Evolutionary conservation across 192 early-diverging fungal species (phyloP).

Genomic region (Coemansia sp.): DNA sequence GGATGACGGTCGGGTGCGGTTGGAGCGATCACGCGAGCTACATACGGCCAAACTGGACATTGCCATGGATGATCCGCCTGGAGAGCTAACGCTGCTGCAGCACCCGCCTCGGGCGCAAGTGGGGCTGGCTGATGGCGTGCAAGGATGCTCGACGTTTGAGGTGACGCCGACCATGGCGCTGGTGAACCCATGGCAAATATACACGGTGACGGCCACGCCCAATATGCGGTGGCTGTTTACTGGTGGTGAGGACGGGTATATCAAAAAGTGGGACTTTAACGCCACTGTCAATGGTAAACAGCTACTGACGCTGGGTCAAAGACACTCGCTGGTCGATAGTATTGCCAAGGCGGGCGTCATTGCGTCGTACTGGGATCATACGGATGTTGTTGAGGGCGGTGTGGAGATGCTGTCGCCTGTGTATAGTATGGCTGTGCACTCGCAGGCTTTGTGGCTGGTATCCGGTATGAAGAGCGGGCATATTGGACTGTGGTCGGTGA

Average conservation of each 20-base stretch:
- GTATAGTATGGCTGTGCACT: slow-evolving; percentile 90
- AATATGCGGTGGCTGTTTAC: slow-evolving; percentile 84
- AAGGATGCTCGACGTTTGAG: slow-evolving; percentile 24
- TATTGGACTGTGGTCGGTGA: slow-evolving; percentile 84
- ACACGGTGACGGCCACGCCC: slow-evolving; percentile 66
- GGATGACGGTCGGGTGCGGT: slow-evolving; percentile 7
- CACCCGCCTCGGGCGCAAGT: slow-evolving; percentile 14
- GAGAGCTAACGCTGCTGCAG: slow-evolving; percentile 29
- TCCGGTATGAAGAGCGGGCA: slow-evolving; percentile 78
- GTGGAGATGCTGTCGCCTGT: slow-evolving; percentile 82
- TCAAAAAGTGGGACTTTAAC: slow-evolving; percentile 92
- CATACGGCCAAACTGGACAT: slow-evolving; percentile 28
- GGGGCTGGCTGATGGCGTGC: neutral
- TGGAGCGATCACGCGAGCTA: slow-evolving; percentile 3
- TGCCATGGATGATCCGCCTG: slow-evolving; percentile 45
- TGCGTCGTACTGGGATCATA: slow-evolving; percentile 57
- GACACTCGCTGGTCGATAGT: slow-evolving; percentile 84
- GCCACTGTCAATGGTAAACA: slow-evolving; percentile 82
- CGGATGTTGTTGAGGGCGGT: slow-evolving; percentile 28
- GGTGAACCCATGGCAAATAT: slow-evolving; percentile 61
- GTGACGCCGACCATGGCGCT: slow-evolving; percentile 47
- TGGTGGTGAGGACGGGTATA: slow-evolving; percentile 91
- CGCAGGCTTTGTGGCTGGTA: slow-evolving; percentile 84
- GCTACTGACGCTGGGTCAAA: slow-evolving; percentile 80
- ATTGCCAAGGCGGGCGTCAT: slow-evolving; percentile 65